phyloP scores from a whole-genome alignment of 192 early-diverging fungal genomes.

The Coemansia sp. region DNA sequence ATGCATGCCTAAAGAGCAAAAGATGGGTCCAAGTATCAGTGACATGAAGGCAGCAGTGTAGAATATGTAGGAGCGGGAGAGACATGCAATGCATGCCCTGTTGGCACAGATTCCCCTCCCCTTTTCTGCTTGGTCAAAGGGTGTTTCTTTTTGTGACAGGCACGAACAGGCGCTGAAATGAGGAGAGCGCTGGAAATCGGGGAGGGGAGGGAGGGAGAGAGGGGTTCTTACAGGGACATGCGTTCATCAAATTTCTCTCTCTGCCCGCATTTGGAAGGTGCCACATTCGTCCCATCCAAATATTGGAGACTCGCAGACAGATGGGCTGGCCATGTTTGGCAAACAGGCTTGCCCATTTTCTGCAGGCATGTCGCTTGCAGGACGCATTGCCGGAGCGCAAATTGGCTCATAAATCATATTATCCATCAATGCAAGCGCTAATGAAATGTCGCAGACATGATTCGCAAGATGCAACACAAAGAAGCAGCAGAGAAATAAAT shows the following conservation, averaged over 20 bases:
- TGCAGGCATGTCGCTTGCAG: neutral
- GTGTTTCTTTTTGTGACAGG: neutral
- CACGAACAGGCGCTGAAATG: neutral
- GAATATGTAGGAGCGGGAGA: neutral
- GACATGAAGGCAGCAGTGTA: neutral
- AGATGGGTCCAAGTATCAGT: conserved; percentile 5
- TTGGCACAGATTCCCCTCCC: neutral
- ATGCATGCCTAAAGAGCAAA: neutral
- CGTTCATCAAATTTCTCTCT: neutral
- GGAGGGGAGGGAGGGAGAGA: neutral
- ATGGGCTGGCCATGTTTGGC: neutral
- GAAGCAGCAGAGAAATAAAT: neutral
- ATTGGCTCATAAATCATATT: neutral
- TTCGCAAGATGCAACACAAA: neutral
- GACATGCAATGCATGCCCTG: neutral
- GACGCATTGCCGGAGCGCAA: neutral
- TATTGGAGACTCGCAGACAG: neutral
- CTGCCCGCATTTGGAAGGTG: conserved; percentile 1
- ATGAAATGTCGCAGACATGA: neutral
- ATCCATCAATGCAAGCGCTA: neutral
- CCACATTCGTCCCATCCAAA: neutral
- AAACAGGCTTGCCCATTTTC: neutral
- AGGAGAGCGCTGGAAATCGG: neutral
- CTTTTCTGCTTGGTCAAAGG: conserved; percentile 5
- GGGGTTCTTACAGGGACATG: neutral